A percentile compares a stretch with the other conserved stretches of the same genome.
Evolutionary conservation across 768 basidiomycete genomes (phyloP).

Genomic region (Lentinula raphanica): DNA sequence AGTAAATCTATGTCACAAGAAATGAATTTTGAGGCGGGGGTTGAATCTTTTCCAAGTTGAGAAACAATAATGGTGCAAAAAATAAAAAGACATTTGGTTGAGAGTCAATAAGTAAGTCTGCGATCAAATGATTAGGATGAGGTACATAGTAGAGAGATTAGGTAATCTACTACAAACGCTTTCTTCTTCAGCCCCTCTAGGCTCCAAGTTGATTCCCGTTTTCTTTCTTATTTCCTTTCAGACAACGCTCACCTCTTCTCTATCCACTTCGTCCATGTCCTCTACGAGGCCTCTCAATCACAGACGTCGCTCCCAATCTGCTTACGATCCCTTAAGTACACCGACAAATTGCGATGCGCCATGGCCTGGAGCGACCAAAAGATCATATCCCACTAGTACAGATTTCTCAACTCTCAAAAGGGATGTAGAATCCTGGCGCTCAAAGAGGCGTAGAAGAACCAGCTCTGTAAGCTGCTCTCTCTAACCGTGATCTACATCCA

Average conservation of each 20-base stretch:
- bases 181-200: neutral
- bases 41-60: too few species aligned
- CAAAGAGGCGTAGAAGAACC: conserved; percentile 50
- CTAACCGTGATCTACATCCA: neutral
- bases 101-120: too few species aligned
- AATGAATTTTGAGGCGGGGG: too few species aligned
- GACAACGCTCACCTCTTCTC: neutral
- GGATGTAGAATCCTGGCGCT: conserved; percentile 50
- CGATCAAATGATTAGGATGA: too few species aligned
- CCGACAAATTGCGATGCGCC: conserved; percentile 28
- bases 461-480: conserved; percentile 33
- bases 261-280: conserved; percentile 14
- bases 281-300: conserved; percentile 24
- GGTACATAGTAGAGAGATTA: too few species aligned
- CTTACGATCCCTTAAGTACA: conserved; percentile 33
- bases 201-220: neutral
- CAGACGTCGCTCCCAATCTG: conserved; percentile 53
- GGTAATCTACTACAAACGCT: neutral
- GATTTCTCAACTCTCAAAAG: conserved; percentile 30
- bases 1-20: too few species aligned
- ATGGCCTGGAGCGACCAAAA: conserved; percentile 43
- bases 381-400: conserved; percentile 31
- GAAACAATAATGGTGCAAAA: too few species aligned
- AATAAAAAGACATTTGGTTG: too few species aligned
- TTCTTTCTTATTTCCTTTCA: neutral